phyloP scores from a whole-genome alignment of 805 yeast species.

The Komagataella pseudopastoris region DNA sequence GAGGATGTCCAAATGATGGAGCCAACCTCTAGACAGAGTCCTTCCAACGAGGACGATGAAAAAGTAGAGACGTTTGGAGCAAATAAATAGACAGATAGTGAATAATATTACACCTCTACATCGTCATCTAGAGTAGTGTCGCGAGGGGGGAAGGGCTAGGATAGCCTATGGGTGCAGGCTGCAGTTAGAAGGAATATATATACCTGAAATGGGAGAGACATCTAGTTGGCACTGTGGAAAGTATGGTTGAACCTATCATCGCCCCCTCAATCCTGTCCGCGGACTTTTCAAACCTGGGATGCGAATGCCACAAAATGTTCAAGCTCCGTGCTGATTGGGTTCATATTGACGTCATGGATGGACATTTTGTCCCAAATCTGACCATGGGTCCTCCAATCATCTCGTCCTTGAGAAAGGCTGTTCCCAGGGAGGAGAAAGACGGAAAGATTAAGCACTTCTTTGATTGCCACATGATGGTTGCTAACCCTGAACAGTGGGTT shows the following conservation, averaged over 20 bases:
- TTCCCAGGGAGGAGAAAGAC: constrained; percentile 49
- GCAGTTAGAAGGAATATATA: background rate
- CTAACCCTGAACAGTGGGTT: constrained; percentile 88
- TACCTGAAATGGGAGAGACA: background rate
- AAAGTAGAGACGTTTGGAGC: background rate
- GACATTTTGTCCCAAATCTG: constrained; percentile 95
- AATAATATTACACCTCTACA: background rate
- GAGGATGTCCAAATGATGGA: background rate
- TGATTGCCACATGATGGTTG: constrained; percentile 98
- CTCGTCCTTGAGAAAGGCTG: constrained; percentile 55
- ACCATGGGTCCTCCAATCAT: constrained; percentile 90
- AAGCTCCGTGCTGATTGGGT: constrained; percentile 89
- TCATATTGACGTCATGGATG: constrained; percentile 98
- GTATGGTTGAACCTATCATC: constrained; percentile 71
- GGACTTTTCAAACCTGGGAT: constrained; percentile 81
- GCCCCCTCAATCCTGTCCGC: constrained; percentile 94
- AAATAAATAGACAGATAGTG: background rate
- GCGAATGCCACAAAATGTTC: constrained; percentile 74
- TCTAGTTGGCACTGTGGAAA: background rate
- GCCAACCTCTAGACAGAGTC: background rate
- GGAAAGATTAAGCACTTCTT: constrained; percentile 37
- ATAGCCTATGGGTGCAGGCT: background rate
- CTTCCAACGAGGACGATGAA: background rate
- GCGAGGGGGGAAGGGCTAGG: background rate
- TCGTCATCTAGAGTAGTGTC: background rate